Evolutionary conservation across 2,329 filamentous ascomycete species (phyloP).

Genomic region (Calonectria ilicicola): DNA sequence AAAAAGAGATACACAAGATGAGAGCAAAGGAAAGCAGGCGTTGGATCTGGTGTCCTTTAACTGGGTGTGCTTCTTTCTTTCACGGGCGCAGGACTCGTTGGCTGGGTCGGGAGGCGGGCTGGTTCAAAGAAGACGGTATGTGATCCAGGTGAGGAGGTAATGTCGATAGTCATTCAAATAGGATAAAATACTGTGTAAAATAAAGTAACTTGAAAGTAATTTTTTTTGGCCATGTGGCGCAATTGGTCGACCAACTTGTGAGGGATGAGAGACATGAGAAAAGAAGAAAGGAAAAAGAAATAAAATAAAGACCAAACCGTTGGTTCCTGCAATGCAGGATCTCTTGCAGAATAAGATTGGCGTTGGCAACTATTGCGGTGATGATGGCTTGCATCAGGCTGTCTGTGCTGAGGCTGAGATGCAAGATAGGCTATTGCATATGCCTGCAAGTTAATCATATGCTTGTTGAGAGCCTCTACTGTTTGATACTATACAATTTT

Average conservation of each 20-base stretch:
- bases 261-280: too few species aligned
- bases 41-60: conserved; percentile 24
- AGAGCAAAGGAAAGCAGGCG: conserved; percentile 15
- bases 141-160: background rate
- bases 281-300: too few species aligned
- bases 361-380: too few species aligned
- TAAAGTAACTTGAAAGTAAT: background rate
- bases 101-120: background rate
- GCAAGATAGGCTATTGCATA: background rate
- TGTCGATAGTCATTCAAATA: conserved; percentile 2
- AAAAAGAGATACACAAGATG: conserved; percentile 4
- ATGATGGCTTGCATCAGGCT: background rate
- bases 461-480: background rate
- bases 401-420: background rate
- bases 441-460: background rate
- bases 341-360: background rate
- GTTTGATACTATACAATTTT: background rate
- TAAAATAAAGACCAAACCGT: too few species aligned
- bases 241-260: too few species aligned
- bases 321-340: too few species aligned
- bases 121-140: background rate
- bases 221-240: background rate
- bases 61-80: conserved; percentile 9
- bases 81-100: background rate
- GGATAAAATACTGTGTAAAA: background rate